phyloP scores from a whole-genome alignment of 345 rosid species.

The Odontarrhena argentea region DNA sequence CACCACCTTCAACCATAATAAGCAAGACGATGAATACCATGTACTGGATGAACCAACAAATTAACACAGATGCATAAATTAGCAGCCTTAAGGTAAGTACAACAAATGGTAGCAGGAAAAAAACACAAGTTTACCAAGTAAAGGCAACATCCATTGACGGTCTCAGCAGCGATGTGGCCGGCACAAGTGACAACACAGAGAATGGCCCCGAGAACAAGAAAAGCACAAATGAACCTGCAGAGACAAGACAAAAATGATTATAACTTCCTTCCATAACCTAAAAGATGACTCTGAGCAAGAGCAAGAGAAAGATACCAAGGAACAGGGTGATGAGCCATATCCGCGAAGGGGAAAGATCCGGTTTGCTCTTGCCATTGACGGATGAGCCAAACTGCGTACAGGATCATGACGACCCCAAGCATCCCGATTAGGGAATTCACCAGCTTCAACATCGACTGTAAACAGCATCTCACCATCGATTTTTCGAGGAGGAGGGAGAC shows the following conservation, averaged over 20 bases:
- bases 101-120: slow-evolving; percentile 3
- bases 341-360: slow-evolving; percentile 56
- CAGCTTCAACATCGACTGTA: slow-evolving; percentile 74
- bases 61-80: slow-evolving; percentile 2
- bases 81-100: neutral
- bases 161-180: slow-evolving; percentile 89
- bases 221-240: slow-evolving; percentile 79
- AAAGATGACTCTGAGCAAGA: neutral
- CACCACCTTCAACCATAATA: slow-evolving; percentile 76
- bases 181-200: slow-evolving; percentile 72
- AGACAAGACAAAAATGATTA: too few species aligned
- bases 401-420: slow-evolving; percentile 78
- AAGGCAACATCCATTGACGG: slow-evolving; percentile 84
- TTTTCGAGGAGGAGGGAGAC: too few species aligned
- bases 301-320: slow-evolving; percentile 62
- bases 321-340: slow-evolving; percentile 42
- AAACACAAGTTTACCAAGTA: slow-evolving; percentile 60
- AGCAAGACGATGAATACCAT: slow-evolving; percentile 71
- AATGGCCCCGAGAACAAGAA: slow-evolving; percentile 67
- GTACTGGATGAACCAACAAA: slow-evolving; percentile 48
- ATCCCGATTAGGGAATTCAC: slow-evolving; percentile 75
- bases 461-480: slow-evolving; percentile 57
- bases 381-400: slow-evolving; percentile 74
- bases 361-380: slow-evolving; percentile 69
- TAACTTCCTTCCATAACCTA: too few species aligned